Conservation (phyloP, 2,329 filamentous ascomycete species). For the Diaporthe sp. region DNA sequence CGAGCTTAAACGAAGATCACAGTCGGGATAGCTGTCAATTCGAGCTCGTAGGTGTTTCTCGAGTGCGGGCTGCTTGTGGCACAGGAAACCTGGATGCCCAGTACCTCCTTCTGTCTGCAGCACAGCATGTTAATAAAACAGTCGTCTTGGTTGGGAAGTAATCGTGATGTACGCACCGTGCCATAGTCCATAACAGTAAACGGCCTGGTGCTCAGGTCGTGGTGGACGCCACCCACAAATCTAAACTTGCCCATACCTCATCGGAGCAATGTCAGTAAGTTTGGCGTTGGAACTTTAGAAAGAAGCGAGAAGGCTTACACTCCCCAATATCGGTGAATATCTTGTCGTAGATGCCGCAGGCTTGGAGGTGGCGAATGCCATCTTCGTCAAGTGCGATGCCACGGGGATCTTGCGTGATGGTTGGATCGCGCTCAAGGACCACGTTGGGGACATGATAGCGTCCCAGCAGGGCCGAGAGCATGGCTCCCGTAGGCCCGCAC, state of each 20-base stretch:
- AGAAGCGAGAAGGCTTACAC: not conserved
- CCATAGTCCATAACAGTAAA: not conserved
- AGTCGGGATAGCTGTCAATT: not conserved
- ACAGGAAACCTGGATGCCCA: not conserved
- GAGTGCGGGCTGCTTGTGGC: not conserved
- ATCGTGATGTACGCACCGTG: not conserved
- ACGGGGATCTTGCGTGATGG: not conserved
- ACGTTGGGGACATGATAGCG: not conserved
- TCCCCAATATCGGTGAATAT: not conserved
- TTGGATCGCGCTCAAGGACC: not conserved
- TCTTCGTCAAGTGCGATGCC: not conserved
- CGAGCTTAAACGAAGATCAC: not conserved
- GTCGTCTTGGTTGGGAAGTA: not conserved
- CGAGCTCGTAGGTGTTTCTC: not conserved
- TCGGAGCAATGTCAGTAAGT: not conserved
- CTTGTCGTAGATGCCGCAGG: not conserved
- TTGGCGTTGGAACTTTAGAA: not conserved
- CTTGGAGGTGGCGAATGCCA: not conserved
- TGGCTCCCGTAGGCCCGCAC: not conserved
- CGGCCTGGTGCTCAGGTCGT: not conserved
- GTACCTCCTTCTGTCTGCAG: not conserved
- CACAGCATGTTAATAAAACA: not conserved
- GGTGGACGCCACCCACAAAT: not conserved
- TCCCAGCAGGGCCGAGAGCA: not conserved
- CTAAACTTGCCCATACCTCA: not conserved